Evolutionary conservation across 2,329 filamentous ascomycete genomes (phyloP).

Genomic region (Diaporthe citrichinensis): DNA sequence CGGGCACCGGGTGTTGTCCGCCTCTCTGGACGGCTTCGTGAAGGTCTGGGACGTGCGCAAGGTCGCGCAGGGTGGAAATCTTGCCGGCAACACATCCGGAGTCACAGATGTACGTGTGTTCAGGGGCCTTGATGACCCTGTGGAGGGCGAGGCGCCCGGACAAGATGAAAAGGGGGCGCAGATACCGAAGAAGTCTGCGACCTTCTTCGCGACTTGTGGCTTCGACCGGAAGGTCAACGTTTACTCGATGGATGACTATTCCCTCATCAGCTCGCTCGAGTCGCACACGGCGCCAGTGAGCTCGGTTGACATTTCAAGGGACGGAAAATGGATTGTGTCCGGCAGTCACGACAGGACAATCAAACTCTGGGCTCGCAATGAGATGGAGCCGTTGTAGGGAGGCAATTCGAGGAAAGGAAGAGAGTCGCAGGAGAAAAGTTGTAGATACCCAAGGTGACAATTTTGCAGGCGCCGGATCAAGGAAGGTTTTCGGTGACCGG

Average conservation of each 20-base stretch:
- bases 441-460: slow-evolving; percentile 38
- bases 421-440: not conserved
- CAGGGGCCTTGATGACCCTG: slow-evolving; percentile 84
- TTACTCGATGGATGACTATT: slow-evolving; percentile 97
- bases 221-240: slow-evolving; percentile 97
- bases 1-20: slow-evolving; percentile 91
- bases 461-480: not conserved
- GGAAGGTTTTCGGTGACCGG: slow-evolving; percentile 10
- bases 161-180: slow-evolving; percentile 75
- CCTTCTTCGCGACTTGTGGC: slow-evolving; percentile 90
- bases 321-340: slow-evolving; percentile 93
- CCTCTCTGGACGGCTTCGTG: slow-evolving; percentile 93
- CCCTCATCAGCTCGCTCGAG: slow-evolving; percentile 85
- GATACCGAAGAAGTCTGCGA: slow-evolving; percentile 86
- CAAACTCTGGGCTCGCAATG: slow-evolving; percentile 94
- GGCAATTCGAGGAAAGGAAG: not conserved
- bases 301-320: slow-evolving; percentile 87
- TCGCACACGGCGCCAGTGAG: slow-evolving; percentile 94
- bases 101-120: slow-evolving; percentile 96
- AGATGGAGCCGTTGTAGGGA: slow-evolving; percentile 51
- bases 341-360: slow-evolving; percentile 95
- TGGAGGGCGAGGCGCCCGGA: slow-evolving; percentile 72
- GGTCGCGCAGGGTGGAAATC: slow-evolving; percentile 84
- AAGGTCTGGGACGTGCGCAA: slow-evolving; percentile 98
- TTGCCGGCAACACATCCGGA: slow-evolving; percentile 91